Evolutionary conservation across 768 basidiomycete genomes (phyloP), one percentile per base, ranked within the genome.

Genomic region (Russula foetens): DNA sequence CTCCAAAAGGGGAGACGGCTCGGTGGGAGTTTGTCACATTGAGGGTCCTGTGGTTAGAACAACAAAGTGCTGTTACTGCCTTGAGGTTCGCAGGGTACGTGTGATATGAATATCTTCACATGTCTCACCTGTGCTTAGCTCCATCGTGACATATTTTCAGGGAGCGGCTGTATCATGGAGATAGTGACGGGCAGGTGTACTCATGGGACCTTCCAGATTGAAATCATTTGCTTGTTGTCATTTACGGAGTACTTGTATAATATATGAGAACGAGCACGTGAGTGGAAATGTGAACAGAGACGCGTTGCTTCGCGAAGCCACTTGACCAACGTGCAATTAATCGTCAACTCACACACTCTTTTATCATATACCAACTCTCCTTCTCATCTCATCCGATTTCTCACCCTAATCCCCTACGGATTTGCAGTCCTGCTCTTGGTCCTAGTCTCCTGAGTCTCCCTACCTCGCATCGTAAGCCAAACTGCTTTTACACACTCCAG

Each of bases 31-130:
- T 96, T 72, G 74, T 81, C 11, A 82, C 83, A 15, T 74, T 91
- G 58, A 76, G 87, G 65, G 80, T 79, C 59, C 78, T 95, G 77
- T 82, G 85, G 70, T 79, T 79, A 55, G 77, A 81, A 67, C 72
- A 75, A 62, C 23, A 64, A 9, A 64, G 68, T 38, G 64, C 67
- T 1, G 78, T 94, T 53, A 91, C 86, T 1, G 84, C 90, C n/a
- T 75, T 97, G 67, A 82, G 80, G 67, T 96, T 96, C 66, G 74
- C 86, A 24, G 90, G 88, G 93, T 92, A 70, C 56, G 50, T 39
- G n/a, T 33, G 26, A 24, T 9, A 49, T 29, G 26, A 44, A 46
- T 58, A 17, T 52, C 23, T 47, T 38, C 31, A 11, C 11, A 23
- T 7, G 17, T 38, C n/a, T n/a, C 4, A 4, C 46, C 33, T 38